Conservation (phyloP, 768 basidiomycete genomes). For the Serendipita vermifera region DNA sequence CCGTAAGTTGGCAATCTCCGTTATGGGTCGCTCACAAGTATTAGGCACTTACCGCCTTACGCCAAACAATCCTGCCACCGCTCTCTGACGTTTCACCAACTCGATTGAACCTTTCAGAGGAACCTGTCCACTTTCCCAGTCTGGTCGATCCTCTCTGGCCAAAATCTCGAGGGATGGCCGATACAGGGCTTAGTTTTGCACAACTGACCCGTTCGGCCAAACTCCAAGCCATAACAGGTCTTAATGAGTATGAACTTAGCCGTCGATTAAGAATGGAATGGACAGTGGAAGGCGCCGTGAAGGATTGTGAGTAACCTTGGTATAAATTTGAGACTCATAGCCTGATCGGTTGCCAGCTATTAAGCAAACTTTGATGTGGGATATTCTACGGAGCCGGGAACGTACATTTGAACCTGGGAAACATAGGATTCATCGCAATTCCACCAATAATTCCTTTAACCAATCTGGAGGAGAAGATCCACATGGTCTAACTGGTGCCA, state of each 20-base stretch:
- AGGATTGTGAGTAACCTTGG: slow-evolving; percentile 50
- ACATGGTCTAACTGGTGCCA: no score
- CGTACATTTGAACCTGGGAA: no score
- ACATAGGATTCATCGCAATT: no score
- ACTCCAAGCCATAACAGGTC: slow-evolving; percentile 50
- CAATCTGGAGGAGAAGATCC: no score
- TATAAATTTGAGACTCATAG: no score
- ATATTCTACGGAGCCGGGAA: no score
- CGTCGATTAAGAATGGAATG: slow-evolving; percentile 46
- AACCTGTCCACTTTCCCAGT: slow-evolving; percentile 32
- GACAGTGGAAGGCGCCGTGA: slow-evolving; percentile 62
- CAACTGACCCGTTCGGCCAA: slow-evolving; percentile 39
- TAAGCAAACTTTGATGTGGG: no score
- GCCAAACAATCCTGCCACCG: slow-evolving; percentile 27
- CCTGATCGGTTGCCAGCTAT: no score
- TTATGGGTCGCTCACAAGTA: no score
- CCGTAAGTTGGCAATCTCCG: slow-evolving; percentile 28
- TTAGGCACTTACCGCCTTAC: slow-evolving; percentile 33
- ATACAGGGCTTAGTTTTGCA: slow-evolving; percentile 40
- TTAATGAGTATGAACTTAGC: slow-evolving; percentile 43
- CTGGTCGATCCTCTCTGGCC: slow-evolving; percentile 16
- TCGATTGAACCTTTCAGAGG: slow-evolving; percentile 35
- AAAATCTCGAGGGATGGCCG: slow-evolving; percentile 32
- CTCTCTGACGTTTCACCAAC: slow-evolving; percentile 24
- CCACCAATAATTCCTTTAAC: no score